Evolutionary conservation across 2,329 filamentous ascomycete species (phyloP).

Genomic region (Xylariomycetidae sp.): DNA sequence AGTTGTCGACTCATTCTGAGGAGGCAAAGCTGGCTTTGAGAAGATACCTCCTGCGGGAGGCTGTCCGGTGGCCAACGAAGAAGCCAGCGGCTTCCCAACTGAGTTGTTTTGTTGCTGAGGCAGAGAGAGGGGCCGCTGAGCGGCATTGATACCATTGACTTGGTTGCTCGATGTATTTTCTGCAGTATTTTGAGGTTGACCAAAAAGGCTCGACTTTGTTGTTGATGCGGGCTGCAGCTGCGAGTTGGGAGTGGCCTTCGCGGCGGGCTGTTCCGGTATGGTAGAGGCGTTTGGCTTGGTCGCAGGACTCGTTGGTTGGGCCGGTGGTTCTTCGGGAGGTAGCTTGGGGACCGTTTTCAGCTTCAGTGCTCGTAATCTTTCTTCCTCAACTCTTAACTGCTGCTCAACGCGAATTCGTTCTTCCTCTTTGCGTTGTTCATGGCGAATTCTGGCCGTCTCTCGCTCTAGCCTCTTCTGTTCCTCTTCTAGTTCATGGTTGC

Average conservation of each 20-base stretch:
- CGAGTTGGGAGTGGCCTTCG: too few relatives aligned
- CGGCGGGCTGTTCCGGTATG: not conserved
- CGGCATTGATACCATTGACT: constrained; percentile 14
- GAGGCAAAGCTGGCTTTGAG: constrained; percentile 7
- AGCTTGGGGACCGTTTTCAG: constrained; percentile 41
- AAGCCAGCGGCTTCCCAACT: not conserved
- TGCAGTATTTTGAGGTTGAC: constrained; percentile 2
- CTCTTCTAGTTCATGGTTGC: constrained; percentile 42
- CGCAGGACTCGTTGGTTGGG: constrained; percentile 11
- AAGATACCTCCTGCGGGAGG: constrained; percentile 4
- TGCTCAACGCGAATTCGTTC: constrained; percentile 42
- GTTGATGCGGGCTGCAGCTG: not conserved
- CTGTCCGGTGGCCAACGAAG: constrained; percentile 5
- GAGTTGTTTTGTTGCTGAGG: constrained; percentile 1
- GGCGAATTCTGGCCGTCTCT: constrained; percentile 35
- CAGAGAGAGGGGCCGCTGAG: constrained; percentile 4
- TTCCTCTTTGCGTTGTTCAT: constrained; percentile 41
- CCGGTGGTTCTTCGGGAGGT: constrained; percentile 24
- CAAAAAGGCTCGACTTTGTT: constrained; percentile 4
- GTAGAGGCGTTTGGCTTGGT: not conserved
- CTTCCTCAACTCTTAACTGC: constrained; percentile 41
- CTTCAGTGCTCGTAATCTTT: constrained; percentile 42
- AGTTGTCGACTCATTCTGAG: constrained; percentile 11
- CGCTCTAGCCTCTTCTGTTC: constrained; percentile 28
- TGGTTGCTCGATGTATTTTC: constrained; percentile 9